Evolutionary conservation across 2,329 filamentous ascomycete genomes (phyloP).

Genomic region (Pezicula carpinea): DNA sequence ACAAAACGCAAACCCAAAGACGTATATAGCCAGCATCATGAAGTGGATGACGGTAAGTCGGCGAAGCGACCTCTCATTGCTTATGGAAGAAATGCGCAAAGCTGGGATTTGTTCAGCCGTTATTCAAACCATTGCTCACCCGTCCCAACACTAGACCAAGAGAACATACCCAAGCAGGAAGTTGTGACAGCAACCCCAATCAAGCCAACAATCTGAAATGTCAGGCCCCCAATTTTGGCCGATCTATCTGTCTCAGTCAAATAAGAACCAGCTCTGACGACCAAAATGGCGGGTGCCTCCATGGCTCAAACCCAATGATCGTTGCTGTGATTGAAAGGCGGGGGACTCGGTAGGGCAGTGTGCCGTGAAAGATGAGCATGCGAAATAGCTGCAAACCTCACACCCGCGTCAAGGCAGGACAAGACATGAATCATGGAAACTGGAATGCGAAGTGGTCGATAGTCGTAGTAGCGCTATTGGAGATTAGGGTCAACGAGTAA

Average conservation of each 20-base stretch:
- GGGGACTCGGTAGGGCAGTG: too few species aligned
- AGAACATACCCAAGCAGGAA: not conserved
- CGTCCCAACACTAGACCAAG: not conserved
- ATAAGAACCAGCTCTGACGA: not conserved
- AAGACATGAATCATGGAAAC: too few species aligned
- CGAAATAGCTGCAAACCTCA: too few species aligned
- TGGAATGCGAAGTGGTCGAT: too few species aligned
- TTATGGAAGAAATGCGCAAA: conserved; percentile 5
- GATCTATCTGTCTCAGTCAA: not conserved
- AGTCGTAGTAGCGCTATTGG: too few species aligned
- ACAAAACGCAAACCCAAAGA: conserved; percentile 7
- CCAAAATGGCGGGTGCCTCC: too few species aligned
- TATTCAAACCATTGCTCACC: not conserved
- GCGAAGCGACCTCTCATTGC: not conserved
- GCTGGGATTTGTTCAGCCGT: not conserved
- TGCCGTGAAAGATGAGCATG: too few species aligned
- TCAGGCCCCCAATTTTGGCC: not conserved
- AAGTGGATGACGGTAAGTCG: conserved; percentile 1
- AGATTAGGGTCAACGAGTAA: too few species aligned
- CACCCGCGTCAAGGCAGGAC: too few species aligned
- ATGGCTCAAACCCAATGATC: too few species aligned
- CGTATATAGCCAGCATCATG: conserved; percentile 3
- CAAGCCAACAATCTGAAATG: not conserved
- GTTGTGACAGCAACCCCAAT: not conserved
- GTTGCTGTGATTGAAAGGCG: too few species aligned